Conservation (phyloP, 2,329 filamentous ascomycete genomes). For the Fonsecaea erecta region DNA sequence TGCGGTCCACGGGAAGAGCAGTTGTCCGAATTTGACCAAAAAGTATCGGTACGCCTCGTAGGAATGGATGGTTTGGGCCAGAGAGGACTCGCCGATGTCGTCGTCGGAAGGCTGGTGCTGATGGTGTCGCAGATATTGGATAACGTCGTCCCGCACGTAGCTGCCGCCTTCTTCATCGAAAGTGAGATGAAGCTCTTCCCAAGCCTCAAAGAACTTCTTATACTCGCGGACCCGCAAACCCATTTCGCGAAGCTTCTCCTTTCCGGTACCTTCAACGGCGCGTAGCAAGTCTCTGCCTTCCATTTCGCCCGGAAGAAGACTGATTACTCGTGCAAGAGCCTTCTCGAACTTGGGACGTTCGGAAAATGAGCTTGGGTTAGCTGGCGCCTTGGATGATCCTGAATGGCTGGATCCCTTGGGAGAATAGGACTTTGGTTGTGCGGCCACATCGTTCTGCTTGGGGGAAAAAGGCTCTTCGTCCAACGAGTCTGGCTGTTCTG, state of each 20-base stretch:
- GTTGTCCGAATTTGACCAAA: slow-evolving; percentile 45
- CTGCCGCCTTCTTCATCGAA: slow-evolving; percentile 43
- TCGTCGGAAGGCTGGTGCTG: slow-evolving; percentile 27
- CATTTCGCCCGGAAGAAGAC: slow-evolving; percentile 37
- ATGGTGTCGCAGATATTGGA: slow-evolving; percentile 45
- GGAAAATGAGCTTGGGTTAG: slow-evolving; percentile 23
- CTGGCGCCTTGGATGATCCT: slow-evolving; percentile 3
- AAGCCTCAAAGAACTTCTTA: slow-evolving; percentile 48
- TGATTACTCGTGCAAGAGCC: slow-evolving; percentile 34
- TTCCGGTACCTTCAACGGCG: slow-evolving; percentile 47
- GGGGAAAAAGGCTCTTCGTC: slow-evolving; percentile 7
- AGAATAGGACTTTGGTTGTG: slow-evolving; percentile 6
- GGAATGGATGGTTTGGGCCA: slow-evolving; percentile 45
- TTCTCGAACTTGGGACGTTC: slow-evolving; percentile 37
- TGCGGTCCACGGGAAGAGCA: slow-evolving; percentile 44
- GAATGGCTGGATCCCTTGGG: slow-evolving; percentile 5
- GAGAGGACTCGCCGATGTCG: slow-evolving; percentile 31
- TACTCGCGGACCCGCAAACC: slow-evolving; percentile 49
- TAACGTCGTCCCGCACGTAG: slow-evolving; percentile 49
- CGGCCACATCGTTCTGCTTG: slow-evolving; percentile 2
- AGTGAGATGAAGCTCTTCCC: slow-evolving; percentile 42
- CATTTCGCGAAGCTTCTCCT: slow-evolving; percentile 47
- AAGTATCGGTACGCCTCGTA: slow-evolving; percentile 52
- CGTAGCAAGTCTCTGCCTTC: slow-evolving; percentile 43
- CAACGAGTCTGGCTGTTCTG: neutral